phyloP scores from a whole-genome alignment of 169 alveolate genomes.

The Plasmodium fragile region DNA sequence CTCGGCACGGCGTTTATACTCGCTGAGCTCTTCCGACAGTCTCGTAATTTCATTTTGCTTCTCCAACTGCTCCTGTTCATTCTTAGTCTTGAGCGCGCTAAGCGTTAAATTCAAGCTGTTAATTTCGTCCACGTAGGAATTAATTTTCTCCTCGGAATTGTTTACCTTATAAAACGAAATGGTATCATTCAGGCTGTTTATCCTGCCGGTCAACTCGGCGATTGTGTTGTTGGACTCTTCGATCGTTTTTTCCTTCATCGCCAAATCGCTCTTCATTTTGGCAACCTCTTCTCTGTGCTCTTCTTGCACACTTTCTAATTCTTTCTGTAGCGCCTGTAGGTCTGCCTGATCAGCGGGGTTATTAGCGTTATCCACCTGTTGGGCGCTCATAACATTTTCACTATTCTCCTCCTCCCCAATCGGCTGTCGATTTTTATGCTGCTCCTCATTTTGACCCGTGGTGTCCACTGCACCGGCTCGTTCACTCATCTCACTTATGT shows the following conservation, averaged over 20 bases:
- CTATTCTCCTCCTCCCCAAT: background rate
- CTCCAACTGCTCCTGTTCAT: constrained; percentile 15
- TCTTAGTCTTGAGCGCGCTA: constrained; percentile 11
- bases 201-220: constrained; percentile 8
- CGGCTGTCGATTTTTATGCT: background rate
- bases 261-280: background rate
- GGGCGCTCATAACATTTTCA: background rate
- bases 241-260: constrained; percentile 25
- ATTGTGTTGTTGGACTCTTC: constrained; percentile 22
- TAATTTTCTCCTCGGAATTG: background rate
- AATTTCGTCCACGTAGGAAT: background rate
- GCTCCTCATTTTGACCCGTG: background rate
- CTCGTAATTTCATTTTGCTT: background rate
- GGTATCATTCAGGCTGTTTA: constrained; percentile 15
- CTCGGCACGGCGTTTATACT: background rate
- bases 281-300: constrained; percentile 5
- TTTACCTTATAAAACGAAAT: background rate
- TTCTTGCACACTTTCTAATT: background rate
- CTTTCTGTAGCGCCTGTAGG: background rate
- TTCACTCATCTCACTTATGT: background rate
- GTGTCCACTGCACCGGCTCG: background rate
- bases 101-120: background rate
- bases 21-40: constrained; percentile 1
- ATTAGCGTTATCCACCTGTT: background rate
- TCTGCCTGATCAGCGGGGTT: background rate